Base-by-base conservation (phyloP, 768 basidiomycete genomes). In the Tephrocybe sp. region DNA sequence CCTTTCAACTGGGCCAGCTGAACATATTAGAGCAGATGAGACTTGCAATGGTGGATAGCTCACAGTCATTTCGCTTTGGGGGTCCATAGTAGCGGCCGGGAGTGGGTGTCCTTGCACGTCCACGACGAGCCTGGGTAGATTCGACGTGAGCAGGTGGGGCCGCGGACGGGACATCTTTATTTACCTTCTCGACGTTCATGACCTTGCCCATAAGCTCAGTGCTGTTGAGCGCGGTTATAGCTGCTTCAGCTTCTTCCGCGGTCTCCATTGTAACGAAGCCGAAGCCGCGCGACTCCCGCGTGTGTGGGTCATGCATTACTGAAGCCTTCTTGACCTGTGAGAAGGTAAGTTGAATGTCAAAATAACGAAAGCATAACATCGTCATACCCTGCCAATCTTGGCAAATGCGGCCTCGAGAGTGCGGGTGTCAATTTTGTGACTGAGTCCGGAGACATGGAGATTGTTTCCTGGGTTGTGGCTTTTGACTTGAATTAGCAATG, bases 11-110 rank as follows among this genome's bases (percentile, higher is more conserved):
- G 53, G 45, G 38, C n/a, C 34, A 15, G 49, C 21, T 52, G 59
- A 46, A 54, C 18, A 45, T 21, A 48, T 57, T 15, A 61, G 51
- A 50, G 26, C 20, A 43, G 23, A 38, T 21, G 34, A 46, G 17
- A 34, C 3, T 26, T 20, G 1, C 20, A 43, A 24, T n/a, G 45
- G 33, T 45, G 54, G 23, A 50, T 58, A 30, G 68, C 79, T 52
- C 60, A 86, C 86, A 67, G 55, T 87, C 85, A 53, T 74, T 71
- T 33, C 90, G 80, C 73, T 95, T 93, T 38, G 93, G 91, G 41
- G 93, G 92, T 0, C 93, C 95, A 56, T 90, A 92, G 79, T 99
- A 99, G 47, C 88, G 75, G 23, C 96, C 96, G 3, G 96, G 96
- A 5, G 96, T 99, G 2, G 96, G 90, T 11, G 93, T 90, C 57